Evolutionary conservation across 768 basidiomycete species (phyloP).

Genomic region (Mycena indigotica): DNA sequence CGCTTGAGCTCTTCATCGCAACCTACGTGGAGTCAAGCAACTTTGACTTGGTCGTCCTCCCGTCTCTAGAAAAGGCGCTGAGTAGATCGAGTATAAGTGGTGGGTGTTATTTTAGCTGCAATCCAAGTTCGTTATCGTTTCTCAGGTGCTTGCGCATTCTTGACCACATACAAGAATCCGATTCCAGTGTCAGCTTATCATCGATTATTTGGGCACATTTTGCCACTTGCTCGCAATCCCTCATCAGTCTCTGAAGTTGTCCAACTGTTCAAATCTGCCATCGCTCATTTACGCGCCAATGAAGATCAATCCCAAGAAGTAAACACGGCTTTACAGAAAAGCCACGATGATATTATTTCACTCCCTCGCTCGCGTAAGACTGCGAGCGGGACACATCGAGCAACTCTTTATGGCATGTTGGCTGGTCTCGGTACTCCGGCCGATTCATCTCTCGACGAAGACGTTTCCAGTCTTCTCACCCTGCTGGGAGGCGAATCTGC

Average conservation of each 20-base stretch:
- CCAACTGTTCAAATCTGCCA: slow-evolving; percentile 15
- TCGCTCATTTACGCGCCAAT: slow-evolving; percentile 23
- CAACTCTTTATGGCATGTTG: slow-evolving; percentile 81
- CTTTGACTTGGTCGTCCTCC: slow-evolving; percentile 19
- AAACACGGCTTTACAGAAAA: slow-evolving; percentile 48
- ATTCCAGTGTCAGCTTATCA: slow-evolving; percentile 15
- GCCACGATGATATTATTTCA: slow-evolving; percentile 58
- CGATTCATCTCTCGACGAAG: slow-evolving; percentile 50
- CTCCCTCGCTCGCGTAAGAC: slow-evolving; percentile 86
- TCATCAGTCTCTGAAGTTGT: slow-evolving; percentile 11
- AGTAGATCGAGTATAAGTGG: slow-evolving; percentile 9
- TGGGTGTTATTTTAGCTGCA: not conserved
- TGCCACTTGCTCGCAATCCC: slow-evolving; percentile 22
- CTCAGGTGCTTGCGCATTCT: slow-evolving; percentile 18
- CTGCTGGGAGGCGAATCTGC: slow-evolving; percentile 16
- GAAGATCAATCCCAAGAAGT: slow-evolving; percentile 36
- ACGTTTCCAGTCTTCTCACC: slow-evolving; percentile 42
- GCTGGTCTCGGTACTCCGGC: slow-evolving; percentile 45
- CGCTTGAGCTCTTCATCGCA: slow-evolving; percentile 29
- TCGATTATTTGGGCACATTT: slow-evolving; percentile 11
- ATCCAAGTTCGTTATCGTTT: not conserved
- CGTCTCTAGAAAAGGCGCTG: slow-evolving; percentile 17
- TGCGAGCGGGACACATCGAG: slow-evolving; percentile 81
- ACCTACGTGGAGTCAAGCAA: slow-evolving; percentile 37
- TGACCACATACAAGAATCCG: slow-evolving; percentile 14